Evolutionary conservation across 148 eudicot genomes (phyloP).

Genomic region (Salicornia ramosissima): DNA sequence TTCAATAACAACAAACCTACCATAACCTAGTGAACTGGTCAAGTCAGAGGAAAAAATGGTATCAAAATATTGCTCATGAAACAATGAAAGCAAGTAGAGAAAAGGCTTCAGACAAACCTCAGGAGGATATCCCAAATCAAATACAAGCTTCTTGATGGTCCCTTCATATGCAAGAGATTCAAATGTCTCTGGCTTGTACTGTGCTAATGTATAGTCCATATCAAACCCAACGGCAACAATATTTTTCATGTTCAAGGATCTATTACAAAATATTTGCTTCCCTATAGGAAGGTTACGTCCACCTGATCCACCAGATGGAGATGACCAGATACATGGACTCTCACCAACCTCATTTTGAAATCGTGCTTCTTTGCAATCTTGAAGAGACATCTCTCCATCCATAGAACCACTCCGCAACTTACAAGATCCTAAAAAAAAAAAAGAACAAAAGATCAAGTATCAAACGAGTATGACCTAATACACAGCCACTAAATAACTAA

Average conservation of each 20-base stretch:
- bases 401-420: conserved; percentile 38
- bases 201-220: conserved; percentile 98
- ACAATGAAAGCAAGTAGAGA: conserved; percentile 9
- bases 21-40: not conserved
- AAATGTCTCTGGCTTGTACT: conserved; percentile 86
- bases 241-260: conserved; percentile 88
- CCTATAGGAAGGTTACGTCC: conserved; percentile 57
- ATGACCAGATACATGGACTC: conserved; percentile 68
- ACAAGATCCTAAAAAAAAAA: conserved; percentile 38
- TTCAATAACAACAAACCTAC: too few relatives aligned
- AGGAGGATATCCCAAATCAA: conserved; percentile 77
- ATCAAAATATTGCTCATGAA: not conserved
- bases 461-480: conserved; percentile 1
- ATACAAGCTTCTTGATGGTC: conserved; percentile 85
- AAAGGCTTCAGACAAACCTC: conserved; percentile 49
- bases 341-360: conserved; percentile 37
- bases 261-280: conserved; percentile 84
- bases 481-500: not conserved
- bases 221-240: conserved; percentile 96
- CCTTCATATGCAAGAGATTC: conserved; percentile 95
- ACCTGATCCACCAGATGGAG: conserved; percentile 67
- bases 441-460: conserved; percentile 4
- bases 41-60: not conserved
- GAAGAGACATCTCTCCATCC: conserved; percentile 46
- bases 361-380: conserved; percentile 25